Evolutionary conservation across 345 rosid species (phyloP), one percentile per base, ranked within the genome.

Genomic region (Trapa bicornis): DNA sequence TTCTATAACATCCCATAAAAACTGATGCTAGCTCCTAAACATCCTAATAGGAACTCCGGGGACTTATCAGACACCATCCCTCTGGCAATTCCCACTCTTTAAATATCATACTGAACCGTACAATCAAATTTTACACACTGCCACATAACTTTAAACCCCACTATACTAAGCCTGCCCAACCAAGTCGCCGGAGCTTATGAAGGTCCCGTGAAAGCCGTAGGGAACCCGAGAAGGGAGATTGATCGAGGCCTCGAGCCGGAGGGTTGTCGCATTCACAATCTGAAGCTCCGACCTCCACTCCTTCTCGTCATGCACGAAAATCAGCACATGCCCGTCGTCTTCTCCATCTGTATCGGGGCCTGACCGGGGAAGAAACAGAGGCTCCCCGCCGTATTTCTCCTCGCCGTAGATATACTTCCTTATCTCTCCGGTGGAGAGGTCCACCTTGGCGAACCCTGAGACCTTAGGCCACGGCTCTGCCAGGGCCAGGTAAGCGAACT

Each of bases 181-280:
- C 48, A 45, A 45, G 48, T 45, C 48, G 48, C 11, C 11, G 48
- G 48, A 45, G 48, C 48, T 45, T 45, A 60, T 60, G 64, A 60
- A 60, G 9, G 64, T 60, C 38, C 64, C 64, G 37, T 60, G 64
- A 9, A 60, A 60, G 3, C 64, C 64, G 37, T 60, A 60, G 15
- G 64, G 64, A 15, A 60, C 64, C 38, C 64, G 64, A 35, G 64
- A 60, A n/a, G 64, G 64, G 10, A 60, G 64, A 37, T 60, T 37
- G 38, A 60, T 60, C 11, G 64, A 17, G 4, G 64, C 64, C 37
- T 60, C 64, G 35, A 60, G 64, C 64, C 35, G 36, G 2, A 60
- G 38, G 64, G 16, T 60, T 39, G 16, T 3, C 7, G 64, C 64
- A 12, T 60, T 60, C 14, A 60, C 64, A 16, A 60, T 60, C 37